Base-by-base conservation (phyloP, 1,139 yeast genomes). In the Magnusiomyces sp. region DNA sequence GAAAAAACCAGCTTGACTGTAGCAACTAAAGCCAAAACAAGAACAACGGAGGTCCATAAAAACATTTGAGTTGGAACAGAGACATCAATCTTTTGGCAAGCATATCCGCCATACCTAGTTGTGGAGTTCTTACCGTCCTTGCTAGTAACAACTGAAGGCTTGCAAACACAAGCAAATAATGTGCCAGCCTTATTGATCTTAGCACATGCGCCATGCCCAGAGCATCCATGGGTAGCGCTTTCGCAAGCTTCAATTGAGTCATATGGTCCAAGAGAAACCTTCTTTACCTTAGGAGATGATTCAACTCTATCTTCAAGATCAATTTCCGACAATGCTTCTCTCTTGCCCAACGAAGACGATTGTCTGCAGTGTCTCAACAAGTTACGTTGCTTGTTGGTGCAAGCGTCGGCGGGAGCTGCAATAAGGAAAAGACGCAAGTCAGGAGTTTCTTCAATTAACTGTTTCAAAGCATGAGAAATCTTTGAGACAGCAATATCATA, bases 31-130 rank as follows among this genome's bases (percentile, higher is more conserved):
- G 77, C 63, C 10, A 71, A 65, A 33, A 73, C 50, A 47, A 81
- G 64, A 1, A 73, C 75, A 20, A 83, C 57, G 7, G 75, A 66
- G 2, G 86, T 73, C 88, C 90, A 83, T 57, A 83, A 73, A 58
- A 83, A 73, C 59, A 84, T 71, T 59, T 83, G 77, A 55, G 84
- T 80, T 63, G 79, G 79, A 1, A 77, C 72, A 42, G 83, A 74
- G 52, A 82, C 73, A 59, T 84, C 89, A 60, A 72, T 73, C 72
- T 83, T 81, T 58, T 76, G 71, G 65, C 92, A 83, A 55, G 80
- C 79, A 52, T 60, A 65, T 33, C 92, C 92, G 2, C 81, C 75
- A 87, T 88, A 83, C 54, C 69, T 66, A 43, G 82, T 79, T 31
- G 88, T 81, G 58, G 61, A 61, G 55, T 71, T 71, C 49, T 71